Evolutionary conservation across 352 stramenopile species (phyloP).

Genomic region (Pythium brachiatum): DNA sequence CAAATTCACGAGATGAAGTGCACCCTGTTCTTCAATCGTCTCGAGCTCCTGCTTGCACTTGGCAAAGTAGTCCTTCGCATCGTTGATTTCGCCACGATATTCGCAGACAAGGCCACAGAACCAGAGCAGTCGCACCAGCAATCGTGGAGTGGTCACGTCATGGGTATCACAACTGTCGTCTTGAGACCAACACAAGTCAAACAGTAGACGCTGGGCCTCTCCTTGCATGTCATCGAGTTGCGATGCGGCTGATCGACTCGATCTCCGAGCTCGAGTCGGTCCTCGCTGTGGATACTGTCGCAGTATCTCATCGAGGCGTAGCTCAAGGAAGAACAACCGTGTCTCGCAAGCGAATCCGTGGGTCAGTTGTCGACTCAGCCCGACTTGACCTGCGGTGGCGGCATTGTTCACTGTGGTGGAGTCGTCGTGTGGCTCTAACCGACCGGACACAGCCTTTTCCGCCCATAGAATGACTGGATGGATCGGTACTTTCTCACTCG

Average conservation of each 20-base stretch:
- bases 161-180: neutral
- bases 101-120: slow-evolving; percentile 51
- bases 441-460: slow-evolving; percentile 46
- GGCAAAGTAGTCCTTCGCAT: slow-evolving; percentile 51
- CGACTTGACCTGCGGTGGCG: neutral
- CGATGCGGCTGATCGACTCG: neutral
- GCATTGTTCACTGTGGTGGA: neutral
- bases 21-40: neutral
- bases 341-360: slow-evolving; percentile 33
- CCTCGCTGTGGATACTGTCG: slow-evolving; percentile 22
- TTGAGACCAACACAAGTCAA: slow-evolving; percentile 19
- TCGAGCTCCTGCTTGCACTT: slow-evolving; percentile 42
- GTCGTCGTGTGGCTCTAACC: neutral
- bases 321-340: slow-evolving; percentile 58
- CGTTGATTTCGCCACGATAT: slow-evolving; percentile 34
- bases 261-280: slow-evolving; percentile 4
- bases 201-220: slow-evolving; percentile 18
- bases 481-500: slow-evolving; percentile 32
- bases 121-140: slow-evolving; percentile 54
- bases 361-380: neutral
- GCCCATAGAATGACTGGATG: slow-evolving; percentile 53
- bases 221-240: slow-evolving; percentile 22
- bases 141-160: neutral
- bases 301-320: slow-evolving; percentile 49
- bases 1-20: slow-evolving; percentile 46